Evolutionary conservation across 2,329 filamentous ascomycete genomes (phyloP).

Genomic region (Aureobasidium sp.): DNA sequence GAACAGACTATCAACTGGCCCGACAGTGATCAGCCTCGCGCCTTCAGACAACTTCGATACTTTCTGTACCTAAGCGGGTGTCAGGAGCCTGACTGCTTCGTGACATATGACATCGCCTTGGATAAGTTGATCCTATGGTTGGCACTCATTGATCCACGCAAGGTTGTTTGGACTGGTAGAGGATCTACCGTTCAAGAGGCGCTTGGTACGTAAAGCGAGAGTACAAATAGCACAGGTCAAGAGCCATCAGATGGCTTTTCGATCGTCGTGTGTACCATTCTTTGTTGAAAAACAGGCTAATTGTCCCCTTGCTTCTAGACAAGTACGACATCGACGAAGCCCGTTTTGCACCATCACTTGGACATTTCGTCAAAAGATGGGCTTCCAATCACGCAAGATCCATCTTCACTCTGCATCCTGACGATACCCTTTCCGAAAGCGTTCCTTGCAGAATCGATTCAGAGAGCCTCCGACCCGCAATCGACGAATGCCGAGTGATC

Average conservation of each 20-base stretch:
- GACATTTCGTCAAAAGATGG: conserved; percentile 26
- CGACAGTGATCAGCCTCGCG: conserved; percentile 49
- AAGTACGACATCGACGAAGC: conserved; percentile 76
- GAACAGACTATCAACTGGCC: conserved; percentile 41
- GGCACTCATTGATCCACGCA: conserved; percentile 75
- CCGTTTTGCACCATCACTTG: conserved; percentile 31
- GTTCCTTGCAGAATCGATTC: background rate
- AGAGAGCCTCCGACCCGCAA: conserved; percentile 52
- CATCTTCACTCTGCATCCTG: conserved; percentile 29
- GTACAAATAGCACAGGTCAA: too few relatives aligned
- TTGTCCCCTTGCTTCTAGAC: conserved; percentile 21
- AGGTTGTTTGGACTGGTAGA: conserved; percentile 87
- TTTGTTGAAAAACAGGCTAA: too few relatives aligned
- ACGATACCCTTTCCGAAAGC: conserved; percentile 1
- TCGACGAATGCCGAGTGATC: conserved; percentile 70
- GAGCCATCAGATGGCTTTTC: background rate
- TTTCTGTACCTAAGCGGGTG: conserved; percentile 95
- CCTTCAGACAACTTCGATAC: conserved; percentile 57
- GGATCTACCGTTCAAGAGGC: conserved; percentile 72
- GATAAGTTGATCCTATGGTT: conserved; percentile 78
- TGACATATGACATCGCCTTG: conserved; percentile 69
- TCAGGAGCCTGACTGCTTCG: conserved; percentile 67
- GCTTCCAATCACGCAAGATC: conserved; percentile 19
- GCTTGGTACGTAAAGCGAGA: conserved; percentile 25
- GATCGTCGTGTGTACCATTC: too few relatives aligned